These are phyloP conservation scores for Alternaria dauci DNA, from an alignment of 2,329 filamentous ascomycete genomes.

Conservation along the genomic window DNA sequence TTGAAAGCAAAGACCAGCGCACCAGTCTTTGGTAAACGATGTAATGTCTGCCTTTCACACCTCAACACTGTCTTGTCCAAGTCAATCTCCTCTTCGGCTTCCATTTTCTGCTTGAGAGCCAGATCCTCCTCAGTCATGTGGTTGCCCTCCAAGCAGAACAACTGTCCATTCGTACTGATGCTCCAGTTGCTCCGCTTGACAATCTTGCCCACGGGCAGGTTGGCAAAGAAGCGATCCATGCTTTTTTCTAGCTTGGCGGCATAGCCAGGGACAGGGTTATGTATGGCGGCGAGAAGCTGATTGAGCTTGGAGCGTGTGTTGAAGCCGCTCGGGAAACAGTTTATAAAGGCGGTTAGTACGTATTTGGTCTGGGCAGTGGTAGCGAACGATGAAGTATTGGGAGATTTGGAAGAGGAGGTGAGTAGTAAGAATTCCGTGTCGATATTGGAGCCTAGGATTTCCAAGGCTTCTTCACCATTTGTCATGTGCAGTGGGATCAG, in stretches of 20 bases:
- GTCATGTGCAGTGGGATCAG: constrained; percentile 52
- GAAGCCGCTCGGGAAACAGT: constrained; percentile 68
- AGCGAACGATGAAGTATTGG: neutral
- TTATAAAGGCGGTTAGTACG: constrained; percentile 64
- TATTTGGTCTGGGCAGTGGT: constrained; percentile 58
- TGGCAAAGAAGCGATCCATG: constrained; percentile 70
- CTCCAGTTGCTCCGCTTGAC: constrained; percentile 66
- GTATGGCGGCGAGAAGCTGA: constrained; percentile 63
- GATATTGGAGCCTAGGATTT: constrained; percentile 60
- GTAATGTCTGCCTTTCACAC: constrained; percentile 68
- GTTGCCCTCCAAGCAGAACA: constrained; percentile 54
- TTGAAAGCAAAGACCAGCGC: constrained; percentile 69
- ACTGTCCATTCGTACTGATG: constrained; percentile 52
- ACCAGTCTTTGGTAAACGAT: constrained; percentile 63
- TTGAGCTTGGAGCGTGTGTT: constrained; percentile 64
- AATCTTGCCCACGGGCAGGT: constrained; percentile 61
- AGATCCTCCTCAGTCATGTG: constrained; percentile 54
- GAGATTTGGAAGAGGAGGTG: constrained; percentile 3
- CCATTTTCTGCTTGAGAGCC: constrained; percentile 29
- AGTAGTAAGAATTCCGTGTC: constrained; percentile 70
- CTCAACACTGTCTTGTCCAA: constrained; percentile 59
- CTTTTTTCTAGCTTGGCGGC: constrained; percentile 62
- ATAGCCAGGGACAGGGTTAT: constrained; percentile 67
- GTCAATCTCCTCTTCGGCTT: constrained; percentile 45
- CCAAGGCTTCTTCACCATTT: constrained; percentile 54